Evolutionary conservation across 192 early-diverging fungal species (phyloP).

Genomic region (Glomus cerebriforme): DNA sequence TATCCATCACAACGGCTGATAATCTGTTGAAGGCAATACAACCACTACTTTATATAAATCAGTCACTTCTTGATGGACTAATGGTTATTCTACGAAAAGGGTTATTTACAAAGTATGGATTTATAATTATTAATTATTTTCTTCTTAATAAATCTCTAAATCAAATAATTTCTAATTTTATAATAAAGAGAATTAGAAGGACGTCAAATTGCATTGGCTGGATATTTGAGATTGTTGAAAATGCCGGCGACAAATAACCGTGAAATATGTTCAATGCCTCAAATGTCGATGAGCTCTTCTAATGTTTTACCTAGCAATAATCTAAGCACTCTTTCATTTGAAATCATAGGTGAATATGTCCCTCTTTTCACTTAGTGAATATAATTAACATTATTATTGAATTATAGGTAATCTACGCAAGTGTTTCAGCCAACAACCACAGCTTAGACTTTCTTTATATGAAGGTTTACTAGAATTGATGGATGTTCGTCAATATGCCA

Average conservation of each 20-base stretch:
- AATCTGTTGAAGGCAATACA: constrained; percentile 56
- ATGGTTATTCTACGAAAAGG: constrained; percentile 71
- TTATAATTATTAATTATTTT: not conserved
- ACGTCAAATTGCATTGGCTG: constrained; percentile 61
- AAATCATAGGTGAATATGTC: constrained; percentile 30
- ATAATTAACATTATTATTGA: constrained; percentile 28
- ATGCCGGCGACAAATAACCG: constrained; percentile 35
- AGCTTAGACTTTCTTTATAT: constrained; percentile 61
- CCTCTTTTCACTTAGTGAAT: not conserved
- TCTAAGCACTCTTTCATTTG: constrained; percentile 30
- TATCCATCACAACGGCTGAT: constrained; percentile 54
- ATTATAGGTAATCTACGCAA: constrained; percentile 62
- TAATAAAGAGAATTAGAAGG: constrained; percentile 53
- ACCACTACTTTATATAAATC: constrained; percentile 54
- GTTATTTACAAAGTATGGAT: constrained; percentile 61
- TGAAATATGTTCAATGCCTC: constrained; percentile 22
- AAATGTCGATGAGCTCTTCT: constrained; percentile 12
- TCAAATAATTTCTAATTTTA: not conserved
- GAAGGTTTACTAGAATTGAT: constrained; percentile 54
- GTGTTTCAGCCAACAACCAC: constrained; percentile 68
- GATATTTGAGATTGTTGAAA: constrained; percentile 57
- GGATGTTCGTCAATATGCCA: constrained; percentile 37
- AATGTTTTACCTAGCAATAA: not conserved
- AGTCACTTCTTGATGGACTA: constrained; percentile 61
- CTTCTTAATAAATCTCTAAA: not conserved